Base-by-base conservation (phyloP, 2,329 filamentous ascomycete genomes). In the Sporothrix euskadiensis region DNA sequence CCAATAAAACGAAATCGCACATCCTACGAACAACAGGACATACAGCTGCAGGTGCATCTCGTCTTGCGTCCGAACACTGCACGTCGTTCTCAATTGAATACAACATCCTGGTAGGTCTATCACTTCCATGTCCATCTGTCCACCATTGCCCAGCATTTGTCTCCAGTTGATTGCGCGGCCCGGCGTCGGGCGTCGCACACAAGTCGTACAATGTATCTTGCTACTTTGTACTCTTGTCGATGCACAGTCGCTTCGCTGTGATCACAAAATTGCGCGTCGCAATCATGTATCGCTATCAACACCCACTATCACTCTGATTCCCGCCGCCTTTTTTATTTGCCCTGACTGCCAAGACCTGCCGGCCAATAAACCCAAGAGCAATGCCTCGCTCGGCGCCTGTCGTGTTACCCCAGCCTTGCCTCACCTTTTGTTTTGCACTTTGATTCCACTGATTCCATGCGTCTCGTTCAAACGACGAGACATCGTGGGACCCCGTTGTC, bases 341-440 rank as follows among this genome's bases (percentile, higher is more conserved):
- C 63, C 41, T 52, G 65, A 44, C 41, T 68, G 65, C 65, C 65
- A 52, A 66, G 61, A 66, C 61, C 39, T 66, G n/a, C 41, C 22
- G 22, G 22, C 61, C 39, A 66, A 66, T 66, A 66, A 16, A 10
- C 39, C 39, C 61, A 47, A 52, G 65, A 68, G 41, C 44, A 68
- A 39, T 68, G 39, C 63, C 63, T 68, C 65, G 26, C 65, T 68
- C 41, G 26, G 65, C 44, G 44, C 44, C 61, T 68, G 65, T 52
- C 47, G 44, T 68, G 47, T 52, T 6, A 26, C 65, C 30, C 65
- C 65, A 52, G 44, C 19, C 65, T 52, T 52, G 65, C 65, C 30
- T 52, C 44, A 35, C 47, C 30, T 68, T 35, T 52, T 35, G n/a
- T 44, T 54, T 9, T 56, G 61, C 32, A 3, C 8, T 9, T 19